Evolutionary conservation across 768 basidiomycete genomes (phyloP).

Genomic region (Leucogyrophana mollusca): DNA sequence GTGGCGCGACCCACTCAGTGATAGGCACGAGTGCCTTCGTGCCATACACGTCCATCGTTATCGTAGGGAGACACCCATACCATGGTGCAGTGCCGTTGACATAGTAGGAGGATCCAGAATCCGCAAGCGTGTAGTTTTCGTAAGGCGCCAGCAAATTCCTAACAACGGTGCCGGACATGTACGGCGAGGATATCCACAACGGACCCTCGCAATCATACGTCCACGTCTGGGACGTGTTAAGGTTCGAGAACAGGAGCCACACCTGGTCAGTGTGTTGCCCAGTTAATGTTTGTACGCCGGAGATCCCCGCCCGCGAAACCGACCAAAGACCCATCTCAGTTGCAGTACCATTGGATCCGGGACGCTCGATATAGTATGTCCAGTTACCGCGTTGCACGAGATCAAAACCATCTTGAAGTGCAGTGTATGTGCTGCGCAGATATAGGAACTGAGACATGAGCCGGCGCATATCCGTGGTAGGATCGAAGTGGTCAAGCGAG

Average conservation of each 20-base stretch:
- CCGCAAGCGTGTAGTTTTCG: constrained; percentile 68
- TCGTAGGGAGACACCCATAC: constrained; percentile 66
- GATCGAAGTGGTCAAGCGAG: constrained; percentile 92
- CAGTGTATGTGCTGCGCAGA: constrained; percentile 64
- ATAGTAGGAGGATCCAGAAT: constrained; percentile 65
- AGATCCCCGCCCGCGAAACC: constrained; percentile 63
- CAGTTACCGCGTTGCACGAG: constrained; percentile 84
- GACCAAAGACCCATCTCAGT: constrained; percentile 93
- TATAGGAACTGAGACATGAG: constrained; percentile 71
- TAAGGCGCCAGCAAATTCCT: constrained; percentile 82
- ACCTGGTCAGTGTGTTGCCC: constrained; percentile 66
- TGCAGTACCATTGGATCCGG: constrained; percentile 77
- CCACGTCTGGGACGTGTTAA: constrained; percentile 72
- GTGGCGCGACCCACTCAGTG: constrained; percentile 65
- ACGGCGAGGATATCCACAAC: constrained; percentile 83
- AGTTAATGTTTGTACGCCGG: constrained; percentile 55
- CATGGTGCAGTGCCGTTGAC: constrained; percentile 58
- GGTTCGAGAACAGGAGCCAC: constrained; percentile 86
- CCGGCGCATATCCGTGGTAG: constrained; percentile 75
- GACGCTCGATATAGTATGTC: constrained; percentile 75
- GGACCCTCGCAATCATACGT: constrained; percentile 52
- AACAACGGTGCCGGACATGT: constrained; percentile 53
- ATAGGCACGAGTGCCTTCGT: constrained; percentile 81
- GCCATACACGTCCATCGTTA: constrained; percentile 72
- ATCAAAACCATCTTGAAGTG: constrained; percentile 84